phyloP scores from a whole-genome alignment of 768 basidiomycete species.

The Grammothele lineata region DNA sequence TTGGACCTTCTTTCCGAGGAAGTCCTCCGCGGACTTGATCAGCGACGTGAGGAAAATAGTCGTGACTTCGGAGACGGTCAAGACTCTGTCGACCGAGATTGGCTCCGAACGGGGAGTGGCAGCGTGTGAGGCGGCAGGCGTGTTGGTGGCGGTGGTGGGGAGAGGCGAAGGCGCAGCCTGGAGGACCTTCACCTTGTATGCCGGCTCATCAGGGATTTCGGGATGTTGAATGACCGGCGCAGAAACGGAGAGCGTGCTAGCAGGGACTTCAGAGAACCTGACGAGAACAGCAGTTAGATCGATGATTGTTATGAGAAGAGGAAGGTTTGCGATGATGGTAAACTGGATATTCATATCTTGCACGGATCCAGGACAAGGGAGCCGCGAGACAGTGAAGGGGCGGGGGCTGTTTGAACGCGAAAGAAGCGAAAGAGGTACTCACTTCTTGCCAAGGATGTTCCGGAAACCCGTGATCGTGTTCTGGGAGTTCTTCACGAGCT shows the following conservation, averaged over 20 bases:
- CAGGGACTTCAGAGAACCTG: conserved; percentile 74
- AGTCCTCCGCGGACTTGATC: conserved; percentile 67
- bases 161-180: conserved; percentile 72
- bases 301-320: no score
- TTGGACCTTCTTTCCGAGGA: conserved; percentile 45
- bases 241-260: conserved; percentile 47
- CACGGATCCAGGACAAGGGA: no score
- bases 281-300: neutral
- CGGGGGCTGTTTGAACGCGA: no score
- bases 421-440: conserved; percentile 21
- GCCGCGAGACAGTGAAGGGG: no score
- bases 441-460: conserved; percentile 92
- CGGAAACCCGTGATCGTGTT: conserved; percentile 97
- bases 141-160: conserved; percentile 44
- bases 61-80: conserved; percentile 81
- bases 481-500: conserved; percentile 90
- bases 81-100: conserved; percentile 56
- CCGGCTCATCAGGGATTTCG: conserved; percentile 62
- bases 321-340: no score
- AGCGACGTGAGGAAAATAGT: conserved; percentile 84
- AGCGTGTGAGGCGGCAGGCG: conserved; percentile 61
- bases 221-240: conserved; percentile 79
- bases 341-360: no score
- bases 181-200: conserved; percentile 81
- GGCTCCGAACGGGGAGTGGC: conserved; percentile 75